phyloP scores from a whole-genome alignment of 1,284 basidiomycete species.

The Omphalotus olearius region DNA sequence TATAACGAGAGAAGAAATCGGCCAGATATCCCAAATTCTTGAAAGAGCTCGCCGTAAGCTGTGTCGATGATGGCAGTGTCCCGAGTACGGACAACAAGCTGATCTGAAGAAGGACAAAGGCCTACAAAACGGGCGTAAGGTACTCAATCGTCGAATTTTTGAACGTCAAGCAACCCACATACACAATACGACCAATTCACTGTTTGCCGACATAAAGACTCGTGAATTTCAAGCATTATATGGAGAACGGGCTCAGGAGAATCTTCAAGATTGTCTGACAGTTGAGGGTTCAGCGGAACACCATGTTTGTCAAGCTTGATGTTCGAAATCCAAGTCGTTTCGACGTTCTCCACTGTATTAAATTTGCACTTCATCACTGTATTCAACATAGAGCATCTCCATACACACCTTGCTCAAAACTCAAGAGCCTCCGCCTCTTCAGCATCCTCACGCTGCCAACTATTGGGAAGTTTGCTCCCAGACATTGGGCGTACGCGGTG shows the following conservation, averaged over 20 bases:
- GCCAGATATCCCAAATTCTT: not conserved
- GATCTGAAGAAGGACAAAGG: constrained; percentile 6
- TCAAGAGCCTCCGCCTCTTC: no score
- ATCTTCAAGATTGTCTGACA: constrained; percentile 1
- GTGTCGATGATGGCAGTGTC: constrained; percentile 28
- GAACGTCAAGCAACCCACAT: not conserved
- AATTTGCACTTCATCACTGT: no score
- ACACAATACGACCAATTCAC: not conserved
- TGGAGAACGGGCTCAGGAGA: not conserved
- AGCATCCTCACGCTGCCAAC: no score
- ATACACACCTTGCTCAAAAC: no score
- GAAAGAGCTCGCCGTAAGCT: constrained; percentile 23
- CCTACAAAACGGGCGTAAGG: not conserved
- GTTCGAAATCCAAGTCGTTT: not conserved
- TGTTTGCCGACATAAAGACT: not conserved
- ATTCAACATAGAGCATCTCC: no score
- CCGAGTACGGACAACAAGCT: constrained; percentile 21
- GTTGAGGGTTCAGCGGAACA: constrained; percentile 3
- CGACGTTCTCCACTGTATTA: no score
- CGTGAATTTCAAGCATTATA: not conserved
- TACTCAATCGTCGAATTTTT: not conserved
- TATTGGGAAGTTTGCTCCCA: no score
- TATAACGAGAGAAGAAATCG: not conserved
- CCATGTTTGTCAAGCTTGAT: constrained; percentile 1
- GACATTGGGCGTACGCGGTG: no score